Base-by-base conservation (phyloP, 2,329 filamentous ascomycete genomes). In the Epicoccum sorghinum region DNA sequence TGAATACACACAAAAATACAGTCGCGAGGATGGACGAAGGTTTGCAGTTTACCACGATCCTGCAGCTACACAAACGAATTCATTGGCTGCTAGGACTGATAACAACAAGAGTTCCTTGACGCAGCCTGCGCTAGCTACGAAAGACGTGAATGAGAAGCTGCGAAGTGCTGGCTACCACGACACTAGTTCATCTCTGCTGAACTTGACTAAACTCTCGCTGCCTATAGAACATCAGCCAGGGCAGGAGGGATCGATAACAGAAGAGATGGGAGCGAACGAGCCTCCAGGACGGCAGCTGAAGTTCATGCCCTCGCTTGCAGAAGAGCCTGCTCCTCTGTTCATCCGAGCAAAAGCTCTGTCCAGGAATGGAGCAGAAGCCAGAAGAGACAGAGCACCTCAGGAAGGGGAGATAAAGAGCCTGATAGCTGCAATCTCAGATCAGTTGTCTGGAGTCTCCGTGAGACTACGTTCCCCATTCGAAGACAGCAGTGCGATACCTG, bases 401-500 rank as follows among this genome's bases (percentile, higher is more conserved):
- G 23, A 29, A 13, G 27, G 47, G 9, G 38, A 18, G 9, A 40
- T 49, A 33, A 23, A 35, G 9, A 14, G 40, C 12, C 45, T 54
- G 2, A 40, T 25, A 6, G 13, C n/a, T 14, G 45, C 25, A 7
- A 53, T 44, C 14, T 35, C 44, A 23, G 27, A 44, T 32, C 32
- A 39, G 9, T 6, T 40, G 24, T 29, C 35, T 37, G 27, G 13
- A 10, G 23, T 37, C 27, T n/a, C 33, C 4, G n/a, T 39, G 39
- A 10, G 14, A 12, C 18, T 7, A 14, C 13, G 10, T 30, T 22
- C n/a, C 12, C 4, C 24, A 0, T 51, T 49, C 3, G 30, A 44
- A 29, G 35, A 47, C 3, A 13, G 8, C 2, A 60, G 57, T 32
- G 57, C 47, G 7, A 22, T 58, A 12, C 52, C 52, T 1, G 14